A percentile compares a stretch with the other conserved stretches of the same genome.
Evolutionary conservation across 1,139 yeast species (phyloP).

Genomic region (Pichiaceae sp.): DNA sequence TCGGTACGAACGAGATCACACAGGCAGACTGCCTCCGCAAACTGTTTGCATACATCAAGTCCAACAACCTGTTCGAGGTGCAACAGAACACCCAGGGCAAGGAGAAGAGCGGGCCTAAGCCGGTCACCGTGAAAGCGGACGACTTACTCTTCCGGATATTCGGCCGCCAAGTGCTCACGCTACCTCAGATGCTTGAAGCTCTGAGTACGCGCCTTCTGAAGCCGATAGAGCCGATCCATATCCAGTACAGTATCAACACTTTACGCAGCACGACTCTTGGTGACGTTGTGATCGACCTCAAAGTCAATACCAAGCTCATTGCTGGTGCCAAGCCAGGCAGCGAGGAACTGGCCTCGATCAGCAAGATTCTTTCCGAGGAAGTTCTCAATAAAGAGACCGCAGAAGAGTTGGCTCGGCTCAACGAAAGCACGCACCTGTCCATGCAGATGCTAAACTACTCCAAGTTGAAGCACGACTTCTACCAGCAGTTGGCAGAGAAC

Average conservation of each 20-base stretch:
- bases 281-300: conserved; percentile 69
- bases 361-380: conserved; percentile 21
- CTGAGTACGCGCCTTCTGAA: conserved; percentile 52
- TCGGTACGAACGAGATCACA: conserved; percentile 72
- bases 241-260: conserved; percentile 71
- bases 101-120: conserved; percentile 5
- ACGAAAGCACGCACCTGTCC: conserved; percentile 40
- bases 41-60: conserved; percentile 82
- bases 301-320: conserved; percentile 28
- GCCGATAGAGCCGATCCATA: conserved; percentile 71
- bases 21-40: conserved; percentile 82
- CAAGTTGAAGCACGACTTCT: conserved; percentile 61
- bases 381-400: conserved; percentile 20
- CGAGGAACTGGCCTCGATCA: conserved; percentile 26
- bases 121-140: conserved; percentile 54
- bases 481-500: conserved; percentile 60
- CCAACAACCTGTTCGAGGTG: conserved; percentile 46
- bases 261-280: conserved; percentile 75
- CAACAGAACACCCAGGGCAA: conserved; percentile 10
- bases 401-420: conserved; percentile 35
- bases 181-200: conserved; percentile 68
- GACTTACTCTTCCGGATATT: conserved; percentile 52
- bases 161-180: conserved; percentile 43
- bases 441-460: conserved; percentile 45
- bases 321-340: conserved; percentile 17